phyloP scores from a whole-genome alignment of 2,329 filamentous ascomycete genomes.

The Pestalotiopsis sp. region DNA sequence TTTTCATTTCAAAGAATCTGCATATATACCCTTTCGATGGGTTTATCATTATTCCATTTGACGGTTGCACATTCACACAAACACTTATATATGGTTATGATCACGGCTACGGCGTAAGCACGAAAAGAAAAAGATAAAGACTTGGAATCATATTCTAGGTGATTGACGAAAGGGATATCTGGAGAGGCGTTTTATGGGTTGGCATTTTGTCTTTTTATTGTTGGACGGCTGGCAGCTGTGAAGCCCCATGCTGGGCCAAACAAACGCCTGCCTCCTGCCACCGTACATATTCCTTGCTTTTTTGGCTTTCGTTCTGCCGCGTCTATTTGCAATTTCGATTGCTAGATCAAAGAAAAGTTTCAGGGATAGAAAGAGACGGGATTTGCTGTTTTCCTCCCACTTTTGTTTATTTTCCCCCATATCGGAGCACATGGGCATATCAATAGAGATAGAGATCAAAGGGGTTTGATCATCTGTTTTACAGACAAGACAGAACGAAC shows the following conservation, averaged over 20 bases:
- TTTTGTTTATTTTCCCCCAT: background rate
- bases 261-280: conserved; percentile 10
- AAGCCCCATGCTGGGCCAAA: background rate
- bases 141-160: background rate
- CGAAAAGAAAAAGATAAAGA: conserved; percentile 9
- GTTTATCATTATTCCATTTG: background rate
- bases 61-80: background rate
- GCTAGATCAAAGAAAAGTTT: conserved; percentile 2
- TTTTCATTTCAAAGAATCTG: background rate
- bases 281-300: conserved; percentile 15
- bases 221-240: background rate
- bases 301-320: conserved; percentile 3
- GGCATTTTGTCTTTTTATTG: background rate
- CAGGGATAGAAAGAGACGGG: conserved; percentile 2
- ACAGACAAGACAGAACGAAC: background rate
- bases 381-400: background rate
- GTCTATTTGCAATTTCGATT: background rate
- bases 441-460: background rate
- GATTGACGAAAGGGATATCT: background rate
- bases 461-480: background rate
- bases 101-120: conserved; percentile 2
- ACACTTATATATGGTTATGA: background rate
- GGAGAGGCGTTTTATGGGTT: background rate
- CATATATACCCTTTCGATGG: conserved; percentile 8
- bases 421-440: background rate